These are phyloP conservation scores for Boletus fagicola DNA, from an alignment of 768 basidiomycete species.

Conservation along the genomic window DNA sequence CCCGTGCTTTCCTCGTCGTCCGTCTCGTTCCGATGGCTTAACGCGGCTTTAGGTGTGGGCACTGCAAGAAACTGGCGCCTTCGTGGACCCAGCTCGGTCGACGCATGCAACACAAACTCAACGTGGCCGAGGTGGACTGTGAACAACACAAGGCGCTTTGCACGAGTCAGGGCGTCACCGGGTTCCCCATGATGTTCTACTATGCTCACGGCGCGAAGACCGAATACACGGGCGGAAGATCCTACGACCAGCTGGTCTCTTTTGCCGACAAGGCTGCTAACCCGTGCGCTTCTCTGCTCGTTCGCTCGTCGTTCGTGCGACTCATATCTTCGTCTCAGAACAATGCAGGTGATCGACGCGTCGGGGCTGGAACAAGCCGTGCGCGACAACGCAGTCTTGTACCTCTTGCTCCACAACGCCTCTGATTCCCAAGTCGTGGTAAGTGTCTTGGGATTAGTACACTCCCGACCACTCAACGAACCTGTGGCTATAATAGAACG, in stretches of 20 bases:
- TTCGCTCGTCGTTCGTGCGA: neutral
- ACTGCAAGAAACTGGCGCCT: conserved; percentile 93
- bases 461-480: neutral
- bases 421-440: conserved; percentile 35
- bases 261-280: conserved; percentile 77
- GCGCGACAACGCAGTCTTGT: conserved; percentile 17
- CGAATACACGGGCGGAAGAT: conserved; percentile 76
- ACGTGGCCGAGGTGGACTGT: conserved; percentile 86
- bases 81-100: conserved; percentile 75
- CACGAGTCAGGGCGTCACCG: conserved; percentile 58
- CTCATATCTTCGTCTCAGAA: conserved; percentile 6
- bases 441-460: conserved; percentile 6
- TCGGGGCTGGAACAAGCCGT: conserved; percentile 7
- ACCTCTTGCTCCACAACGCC: conserved; percentile 53
- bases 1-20: no score
- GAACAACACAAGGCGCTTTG: conserved; percentile 73
- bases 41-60: conserved; percentile 64
- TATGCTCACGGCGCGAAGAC: conserved; percentile 57
- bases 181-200: conserved; percentile 83
- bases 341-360: conserved; percentile 22
- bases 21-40: neutral
- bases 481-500: conserved; percentile 33
- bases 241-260: conserved; percentile 62
- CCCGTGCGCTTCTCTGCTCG: conserved; percentile 47
- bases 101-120: conserved; percentile 66